Percentiles rank a stretch among this genome's conserved stretches.
Conservation (phyloP, 1,284 basidiomycete genomes). For the Gymnopus androsaceus region DNA sequence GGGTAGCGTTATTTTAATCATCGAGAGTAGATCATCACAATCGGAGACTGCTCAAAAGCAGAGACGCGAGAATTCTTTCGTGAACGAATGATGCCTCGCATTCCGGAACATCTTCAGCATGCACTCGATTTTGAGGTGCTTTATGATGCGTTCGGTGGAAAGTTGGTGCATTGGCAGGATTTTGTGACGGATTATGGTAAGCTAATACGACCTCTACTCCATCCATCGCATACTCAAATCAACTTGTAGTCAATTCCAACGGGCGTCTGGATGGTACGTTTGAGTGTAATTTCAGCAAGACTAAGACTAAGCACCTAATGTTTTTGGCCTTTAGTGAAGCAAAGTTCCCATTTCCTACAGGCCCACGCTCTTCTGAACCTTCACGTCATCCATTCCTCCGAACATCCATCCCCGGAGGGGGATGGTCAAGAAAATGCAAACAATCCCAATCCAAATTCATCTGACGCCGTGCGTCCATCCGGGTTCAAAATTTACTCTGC, state of each 20-base stretch:
- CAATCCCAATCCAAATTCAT: neutral
- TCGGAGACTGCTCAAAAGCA: conserved; percentile 74
- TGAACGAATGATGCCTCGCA: conserved; percentile 58
- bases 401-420: neutral
- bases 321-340: conserved; percentile 50
- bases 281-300: neutral
- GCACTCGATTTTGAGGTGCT: conserved; percentile 69
- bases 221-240: conserved; percentile 3
- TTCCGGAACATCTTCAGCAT: conserved; percentile 57
- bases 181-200: conserved; percentile 73
- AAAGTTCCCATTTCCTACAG: conserved; percentile 76
- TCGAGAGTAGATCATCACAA: conserved; percentile 61
- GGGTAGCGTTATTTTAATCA: neutral
- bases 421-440: conserved; percentile 1
- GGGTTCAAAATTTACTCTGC: conserved; percentile 71
- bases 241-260: conserved; percentile 43
- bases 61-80: conserved; percentile 69
- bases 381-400: conserved; percentile 71
- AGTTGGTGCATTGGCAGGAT: conserved; percentile 78
- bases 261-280: conserved; percentile 38
- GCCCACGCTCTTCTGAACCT: conserved; percentile 73
- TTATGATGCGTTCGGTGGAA: conserved; percentile 80
- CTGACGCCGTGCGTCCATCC: conserved; percentile 24
- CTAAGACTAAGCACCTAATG: neutral
- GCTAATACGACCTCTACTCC: conserved; percentile 25